Base-by-base conservation (phyloP, 208 protist genomes). In the Lotmaria passim region DNA sequence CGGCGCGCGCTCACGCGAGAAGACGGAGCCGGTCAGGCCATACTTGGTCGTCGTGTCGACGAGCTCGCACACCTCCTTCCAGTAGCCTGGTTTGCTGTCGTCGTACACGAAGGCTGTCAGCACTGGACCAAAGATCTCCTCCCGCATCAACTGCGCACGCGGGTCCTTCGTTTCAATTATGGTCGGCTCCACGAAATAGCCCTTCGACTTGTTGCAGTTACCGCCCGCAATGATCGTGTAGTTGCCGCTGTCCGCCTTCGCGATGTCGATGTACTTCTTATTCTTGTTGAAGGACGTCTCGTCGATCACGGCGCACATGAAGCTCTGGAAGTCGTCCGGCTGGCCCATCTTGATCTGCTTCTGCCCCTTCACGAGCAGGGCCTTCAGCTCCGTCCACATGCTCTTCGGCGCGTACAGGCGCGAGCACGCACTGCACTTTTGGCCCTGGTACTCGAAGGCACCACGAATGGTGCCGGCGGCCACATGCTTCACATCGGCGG, bases 51-150 rank as follows among this genome's bases (percentile, higher is more conserved):
- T 94, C 31, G 75, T 56, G 78, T 98, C 91, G 23, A 90, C 81
- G 3, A 98, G 69, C 23, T 89, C 75, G 38, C 92, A 96, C 52
- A 88, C 82, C 26, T 96, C 81, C 63, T 94, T 79, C 83, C 97
- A 95, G 70, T 71, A 97, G 33, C 46, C 73, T 17, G 91, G 83
- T 72, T 83, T 85, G 67, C 78, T 85, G 85, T 98, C 96, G 34
- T 96, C 86, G 81, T 99, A 99, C 30, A 98, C 94, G 74, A 94
- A 98, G 30, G 98, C 83, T 3, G 98, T 98, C 26, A 99, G 70
- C 30, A 99, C 93, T 41, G 98, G 98, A 47, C 98, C 98, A 73
- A 99, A 99, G 63, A 99, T 98, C 86, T 99, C 98, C 72, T 99
- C 94, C 8, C 65, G 68, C 87, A 99, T 96, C 11, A 96, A 79